Base-by-base conservation (phyloP, 2,329 filamentous ascomycete genomes). In the Magnaporthiopsis poae region DNA sequence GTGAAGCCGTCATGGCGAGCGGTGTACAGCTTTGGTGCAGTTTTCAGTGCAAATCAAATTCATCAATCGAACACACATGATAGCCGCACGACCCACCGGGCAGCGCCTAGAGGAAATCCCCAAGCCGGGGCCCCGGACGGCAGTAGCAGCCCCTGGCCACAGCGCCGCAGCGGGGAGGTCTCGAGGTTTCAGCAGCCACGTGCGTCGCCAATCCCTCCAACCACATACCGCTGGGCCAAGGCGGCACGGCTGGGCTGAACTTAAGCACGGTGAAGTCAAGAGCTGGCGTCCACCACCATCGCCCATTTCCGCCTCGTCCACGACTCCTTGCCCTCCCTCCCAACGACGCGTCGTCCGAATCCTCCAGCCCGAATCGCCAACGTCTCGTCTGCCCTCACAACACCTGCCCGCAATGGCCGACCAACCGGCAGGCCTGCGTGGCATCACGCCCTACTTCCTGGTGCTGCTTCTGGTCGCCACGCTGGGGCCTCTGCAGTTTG, bases 401-500 rank as follows among this genome's bases (percentile, higher is more conserved):
- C 46, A 25, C 2, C 46, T 25, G 7, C 21, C 8, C 18, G 5
- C 46, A 56, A 56, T 56, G 46, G 46, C 46, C 46, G 46, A 56
- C 46, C 46, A n/a, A 56, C 11, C 61, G 18, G 64, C 35, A 18
- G 56, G 64, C 31, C 39, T 80, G 65, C 75, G 75, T 69, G 78
- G 82, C 71, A 80, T 92, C 66, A 95, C 91, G 52, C 81, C 86
- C 5, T 96, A 92, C 77, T 86, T 98, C 72, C 75, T 95, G 73
- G 86, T 91, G 73, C 79, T 95, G 62, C 84, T 98, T 66, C 79
- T 87, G 68, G 82, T 93, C 68, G 86, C 90, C 61, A 96, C 92
- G 0, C 79, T 97, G 25, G 95, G 94, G 0, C 92, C 95, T 1
- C 84, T 98, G 61, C 92, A 97, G 73, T 99, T 97, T 75, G 95